A percentile compares a stretch with the other conserved stretches of the same genome.
Evolutionary conservation across 805 yeast species (phyloP).

Genomic region (Pichia kluyveri): DNA sequence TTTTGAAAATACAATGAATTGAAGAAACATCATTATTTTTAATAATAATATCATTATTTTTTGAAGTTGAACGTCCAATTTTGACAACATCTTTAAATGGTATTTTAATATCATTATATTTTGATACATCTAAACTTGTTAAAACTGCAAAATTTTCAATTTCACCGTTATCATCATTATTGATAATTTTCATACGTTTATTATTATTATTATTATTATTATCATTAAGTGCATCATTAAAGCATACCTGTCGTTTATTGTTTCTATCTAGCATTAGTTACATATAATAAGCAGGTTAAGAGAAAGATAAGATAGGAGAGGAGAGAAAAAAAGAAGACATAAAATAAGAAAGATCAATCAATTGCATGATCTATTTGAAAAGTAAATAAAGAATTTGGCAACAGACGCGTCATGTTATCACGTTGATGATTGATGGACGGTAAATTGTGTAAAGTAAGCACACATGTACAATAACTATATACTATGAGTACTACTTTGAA

Average conservation of each 20-base stretch:
- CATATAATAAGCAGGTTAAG: too few relatives aligned
- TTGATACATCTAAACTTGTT: slow-evolving; percentile 7
- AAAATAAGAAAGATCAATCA: neutral
- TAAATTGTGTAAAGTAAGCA: too few relatives aligned
- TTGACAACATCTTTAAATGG: slow-evolving; percentile 6
- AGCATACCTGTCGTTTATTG: neutral
- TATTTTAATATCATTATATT: slow-evolving; percentile 3
- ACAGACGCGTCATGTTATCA: neutral
- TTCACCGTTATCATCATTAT: neutral
- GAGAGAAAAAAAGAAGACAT: neutral
- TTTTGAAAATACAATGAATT: slow-evolving; percentile 46
- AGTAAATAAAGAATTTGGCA: too few relatives aligned
- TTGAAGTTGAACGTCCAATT: slow-evolving; percentile 23
- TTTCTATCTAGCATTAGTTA: neutral
- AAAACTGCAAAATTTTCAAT: slow-evolving; percentile 7
- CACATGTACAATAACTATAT: neutral
- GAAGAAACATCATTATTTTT: slow-evolving; percentile 48
- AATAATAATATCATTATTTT: slow-evolving; percentile 44
- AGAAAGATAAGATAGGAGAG: too few relatives aligned
- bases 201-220: neutral
- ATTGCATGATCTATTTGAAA: neutral
- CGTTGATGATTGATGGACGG: too few relatives aligned
- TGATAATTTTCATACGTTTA: neutral
- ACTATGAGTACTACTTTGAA: neutral
- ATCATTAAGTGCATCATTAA: too few relatives aligned